Percentiles rank a stretch among this genome's conserved stretches.
Evolutionary conservation across 2,329 filamentous ascomycete species (phyloP).

Genomic region (Zymoseptoria brevis): DNA sequence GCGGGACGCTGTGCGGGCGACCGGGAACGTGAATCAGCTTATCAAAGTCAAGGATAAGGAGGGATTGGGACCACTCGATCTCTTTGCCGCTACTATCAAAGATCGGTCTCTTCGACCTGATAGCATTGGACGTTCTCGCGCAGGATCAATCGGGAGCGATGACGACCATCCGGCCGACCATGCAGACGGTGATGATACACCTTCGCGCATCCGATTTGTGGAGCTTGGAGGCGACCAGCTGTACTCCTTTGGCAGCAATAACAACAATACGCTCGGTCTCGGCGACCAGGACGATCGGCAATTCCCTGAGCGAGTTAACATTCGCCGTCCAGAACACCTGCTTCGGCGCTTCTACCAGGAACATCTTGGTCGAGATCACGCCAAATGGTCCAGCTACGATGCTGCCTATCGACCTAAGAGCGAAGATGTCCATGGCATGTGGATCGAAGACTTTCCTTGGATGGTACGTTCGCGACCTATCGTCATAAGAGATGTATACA

Average conservation of each 20-base stretch:
- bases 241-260: slow-evolving; percentile 93
- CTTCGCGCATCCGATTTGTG: slow-evolving; percentile 13
- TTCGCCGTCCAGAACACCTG: slow-evolving; percentile 71
- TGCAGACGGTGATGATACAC: slow-evolving; percentile 40
- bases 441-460: slow-evolving; percentile 56
- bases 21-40: slow-evolving; percentile 54
- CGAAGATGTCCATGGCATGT: slow-evolving; percentile 19
- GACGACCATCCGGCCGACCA: slow-evolving; percentile 44
- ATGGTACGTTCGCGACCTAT: slow-evolving; percentile 65
- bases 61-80: slow-evolving; percentile 86
- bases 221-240: slow-evolving; percentile 67
- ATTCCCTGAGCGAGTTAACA: slow-evolving; percentile 73
- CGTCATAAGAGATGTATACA: slow-evolving; percentile 68
- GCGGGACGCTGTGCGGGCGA: slow-evolving; percentile 62
- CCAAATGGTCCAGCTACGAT: slow-evolving; percentile 34
- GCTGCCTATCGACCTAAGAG: slow-evolving; percentile 16
- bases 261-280: slow-evolving; percentile 84
- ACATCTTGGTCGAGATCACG: slow-evolving; percentile 43
- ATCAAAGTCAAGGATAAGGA: slow-evolving; percentile 96
- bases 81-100: slow-evolving; percentile 82
- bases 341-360: slow-evolving; percentile 66
- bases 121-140: slow-evolving; percentile 25
- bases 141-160: slow-evolving; percentile 33
- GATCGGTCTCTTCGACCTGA: slow-evolving; percentile 54
- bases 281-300: slow-evolving; percentile 95